Evolutionary conservation across 2,329 filamentous ascomycete genomes (phyloP), one percentile per base, ranked within the genome.

Genomic region (Aspergillus terreus): DNA sequence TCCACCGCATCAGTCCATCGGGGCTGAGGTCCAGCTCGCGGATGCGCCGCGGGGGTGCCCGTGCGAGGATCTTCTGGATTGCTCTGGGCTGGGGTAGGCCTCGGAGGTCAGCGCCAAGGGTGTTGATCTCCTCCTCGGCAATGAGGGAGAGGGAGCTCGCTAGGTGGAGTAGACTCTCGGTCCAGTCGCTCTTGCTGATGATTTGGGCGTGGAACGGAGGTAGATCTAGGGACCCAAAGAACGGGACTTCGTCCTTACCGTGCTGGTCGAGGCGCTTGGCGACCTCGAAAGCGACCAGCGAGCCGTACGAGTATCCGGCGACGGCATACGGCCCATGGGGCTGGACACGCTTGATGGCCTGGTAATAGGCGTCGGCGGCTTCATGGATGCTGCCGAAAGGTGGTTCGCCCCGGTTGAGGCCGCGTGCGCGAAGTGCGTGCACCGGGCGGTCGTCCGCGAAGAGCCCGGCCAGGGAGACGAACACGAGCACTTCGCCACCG

Each of bases 251-350:
- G 3, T 71, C 65, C 3, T 9, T 30, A 0, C 68, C 70, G 1
- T 62, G 51, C 0, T 35, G 45, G 44, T 79, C 70, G 11, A 82
- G 67, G 2, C 52, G 23, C 62, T 82, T 81, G 6, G 71, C 65
- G 0, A 77, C 61, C 58, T 82, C 79, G 53, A 80, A 82, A 0
- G 77, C 75, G 0, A 81, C 50, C 59, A 78, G 78, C 0, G 67
- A 57, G 2, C 80, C 79, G 56, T 76, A 81, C 4, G 69, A 75
- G 58, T 82, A 82, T 1, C 79, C 79, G 0, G 75, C 74, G 1
- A 82, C 59, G 1, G 74, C 74, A 52, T 82, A 82, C 0, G 79
- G 78, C 0, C 79, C 78, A 0, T 61, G n/a, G 0, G 78, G 77
- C 54, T 82, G 79, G 1, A 50, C 52, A 4, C 48, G 25, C n/a